Base-by-base conservation (phyloP, 441 rosid genomes). In the Eugenia klotzschiana region DNA sequence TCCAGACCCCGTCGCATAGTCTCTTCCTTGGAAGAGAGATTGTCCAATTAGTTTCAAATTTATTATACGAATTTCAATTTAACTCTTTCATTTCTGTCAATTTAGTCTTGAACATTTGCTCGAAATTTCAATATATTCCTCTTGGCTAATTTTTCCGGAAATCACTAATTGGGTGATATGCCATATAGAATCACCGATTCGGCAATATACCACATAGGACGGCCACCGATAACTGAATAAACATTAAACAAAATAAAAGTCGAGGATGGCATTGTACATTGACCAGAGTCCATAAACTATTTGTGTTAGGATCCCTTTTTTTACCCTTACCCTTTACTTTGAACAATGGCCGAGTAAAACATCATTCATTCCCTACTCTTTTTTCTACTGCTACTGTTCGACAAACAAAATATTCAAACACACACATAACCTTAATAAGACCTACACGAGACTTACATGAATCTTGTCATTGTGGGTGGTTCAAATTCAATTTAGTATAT, bases 161-260 rank as follows among this genome's bases (percentile, higher is more conserved):
- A 40, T 40, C 41, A 40, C 7, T 40, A 6, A 37, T 37, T 37
- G 40, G 40, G 13, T 2, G 8, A 7, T 41, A 41, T 41, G 46
- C 9, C 46, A 41, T 41, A 41, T 41, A 41, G 10, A 10, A 33
- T 58, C 72, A 27, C 16, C 15, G 6, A 7, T 22, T 58, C 14
- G 2, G 10, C 3, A 4, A 3, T 27, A 18, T 57, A 4, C 20
- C 20, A 26, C 29, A 3, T 26, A 26, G 3, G 9, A 57, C 4
- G 8, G 29, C 2, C 0, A 0, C 1, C 0, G 1, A 58, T 8
- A 0, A 58, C 40, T 58, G 2, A 0, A 58, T 0, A 1, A 0
- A 58, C 22, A 15, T 58, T 7, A 15, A 58, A 27, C 4, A 1
- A 15, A 58, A 27, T 15, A 58, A 27, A 58, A 58, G 0, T 58